Conservation (phyloP, 1,139 yeast species). For the Lodderomyces metapsilosis region DNA sequence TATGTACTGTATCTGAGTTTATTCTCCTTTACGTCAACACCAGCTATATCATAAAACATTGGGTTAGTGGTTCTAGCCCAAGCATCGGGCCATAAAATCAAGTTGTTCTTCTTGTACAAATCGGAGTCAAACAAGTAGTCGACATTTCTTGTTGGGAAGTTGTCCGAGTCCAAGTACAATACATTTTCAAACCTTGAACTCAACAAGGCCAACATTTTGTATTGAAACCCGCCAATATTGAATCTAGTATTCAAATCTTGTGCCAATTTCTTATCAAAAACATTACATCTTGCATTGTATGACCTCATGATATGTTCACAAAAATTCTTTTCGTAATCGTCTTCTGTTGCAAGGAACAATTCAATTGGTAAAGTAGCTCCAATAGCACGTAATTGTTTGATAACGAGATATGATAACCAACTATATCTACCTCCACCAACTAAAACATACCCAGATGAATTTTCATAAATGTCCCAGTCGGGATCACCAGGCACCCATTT, state of each 20-base stretch:
- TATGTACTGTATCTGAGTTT: conserved; percentile 35
- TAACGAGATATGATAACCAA: conserved; percentile 46
- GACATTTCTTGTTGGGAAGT: conserved; percentile 54
- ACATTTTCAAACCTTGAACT: conserved; percentile 59
- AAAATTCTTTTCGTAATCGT: conserved; percentile 50
- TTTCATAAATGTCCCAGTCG: conserved; percentile 37
- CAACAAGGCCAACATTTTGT: conserved; percentile 59
- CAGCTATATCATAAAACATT: conserved; percentile 44
- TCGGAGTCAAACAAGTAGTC: conserved; percentile 44
- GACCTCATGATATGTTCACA: conserved; percentile 52
- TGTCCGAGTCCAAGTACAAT: conserved; percentile 66
- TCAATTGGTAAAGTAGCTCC: conserved; percentile 45
- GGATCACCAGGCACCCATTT: conserved; percentile 31
- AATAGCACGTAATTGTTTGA: conserved; percentile 38
- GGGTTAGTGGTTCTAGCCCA: conserved; percentile 53
- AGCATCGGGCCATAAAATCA: conserved; percentile 53
- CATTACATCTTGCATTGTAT: conserved; percentile 55
- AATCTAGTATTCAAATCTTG: conserved; percentile 25
- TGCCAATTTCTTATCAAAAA: conserved; percentile 35
- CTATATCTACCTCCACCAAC: conserved; percentile 47
- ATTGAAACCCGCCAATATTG: conserved; percentile 57
- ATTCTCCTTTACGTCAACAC: conserved; percentile 34
- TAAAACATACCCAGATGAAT: conserved; percentile 39
- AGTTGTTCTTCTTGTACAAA: conserved; percentile 39
- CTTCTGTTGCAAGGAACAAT: conserved; percentile 50